A percentile compares a stretch with the other conserved stretches of the same genome.
phyloP scores from a whole-genome alignment of 1,139 yeast genomes.

The Geotrichum carabidarum region DNA sequence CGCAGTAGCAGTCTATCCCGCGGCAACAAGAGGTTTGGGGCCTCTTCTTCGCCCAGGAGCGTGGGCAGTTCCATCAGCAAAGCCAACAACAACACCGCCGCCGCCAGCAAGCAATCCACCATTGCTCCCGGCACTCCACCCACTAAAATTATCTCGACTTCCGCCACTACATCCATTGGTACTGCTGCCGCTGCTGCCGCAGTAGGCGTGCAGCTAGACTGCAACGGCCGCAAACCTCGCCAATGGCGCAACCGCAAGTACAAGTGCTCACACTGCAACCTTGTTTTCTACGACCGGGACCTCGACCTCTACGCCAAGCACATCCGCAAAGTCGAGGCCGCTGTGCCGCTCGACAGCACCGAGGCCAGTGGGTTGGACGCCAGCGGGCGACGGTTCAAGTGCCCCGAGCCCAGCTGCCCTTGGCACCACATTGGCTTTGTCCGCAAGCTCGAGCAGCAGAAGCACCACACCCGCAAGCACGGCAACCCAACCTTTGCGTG shows the following conservation, averaged over 20 bases:
- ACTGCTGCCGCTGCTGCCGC: slow-evolving; percentile 4
- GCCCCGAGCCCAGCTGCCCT: slow-evolving; percentile 29
- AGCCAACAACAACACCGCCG: neutral
- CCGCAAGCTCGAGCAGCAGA: slow-evolving; percentile 32
- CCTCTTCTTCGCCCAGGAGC: neutral
- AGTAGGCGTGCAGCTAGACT: slow-evolving; percentile 22
- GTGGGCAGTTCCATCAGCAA: neutral
- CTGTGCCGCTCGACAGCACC: slow-evolving; percentile 18
- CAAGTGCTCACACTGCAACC: slow-evolving; percentile 31
- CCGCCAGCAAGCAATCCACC: neutral
- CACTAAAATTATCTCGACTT: neutral
- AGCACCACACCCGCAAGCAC: slow-evolving; percentile 31
- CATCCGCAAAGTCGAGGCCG: slow-evolving; percentile 26
- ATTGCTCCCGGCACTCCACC: neutral
- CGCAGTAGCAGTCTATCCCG: neutral
- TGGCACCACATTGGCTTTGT: slow-evolving; percentile 33
- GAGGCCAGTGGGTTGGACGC: slow-evolving; percentile 14
- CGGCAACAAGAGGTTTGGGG: neutral
- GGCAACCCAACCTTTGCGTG: slow-evolving; percentile 32
- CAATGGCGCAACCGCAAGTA: slow-evolving; percentile 31
- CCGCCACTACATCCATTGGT: neutral
- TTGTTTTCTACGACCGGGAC: slow-evolving; percentile 27
- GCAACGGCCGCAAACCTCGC: slow-evolving; percentile 32
- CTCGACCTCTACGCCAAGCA: slow-evolving; percentile 28
- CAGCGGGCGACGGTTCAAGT: slow-evolving; percentile 30